phyloP scores from a whole-genome alignment of 495 filamentous ascomycete species.

The Daldinia childiae region DNA sequence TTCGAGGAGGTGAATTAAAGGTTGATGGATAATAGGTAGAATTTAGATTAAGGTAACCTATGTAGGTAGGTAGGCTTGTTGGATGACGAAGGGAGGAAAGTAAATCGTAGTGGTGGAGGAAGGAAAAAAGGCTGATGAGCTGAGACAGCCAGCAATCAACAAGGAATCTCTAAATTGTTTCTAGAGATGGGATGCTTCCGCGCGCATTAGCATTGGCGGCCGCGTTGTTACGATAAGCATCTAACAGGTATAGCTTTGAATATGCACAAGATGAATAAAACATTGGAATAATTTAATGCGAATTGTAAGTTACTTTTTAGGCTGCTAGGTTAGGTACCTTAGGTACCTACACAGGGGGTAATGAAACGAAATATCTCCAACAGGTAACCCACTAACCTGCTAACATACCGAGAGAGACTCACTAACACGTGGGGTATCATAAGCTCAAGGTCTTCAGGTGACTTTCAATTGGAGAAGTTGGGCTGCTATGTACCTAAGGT shows the following conservation, averaged over 20 bases:
- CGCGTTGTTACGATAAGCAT: slow-evolving; percentile 8
- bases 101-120: not conserved
- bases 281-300: not conserved
- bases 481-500: too few relatives aligned
- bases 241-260: not conserved
- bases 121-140: slow-evolving; percentile 3
- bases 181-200: slow-evolving; percentile 15
- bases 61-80: not conserved
- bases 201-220: slow-evolving; percentile 21
- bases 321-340: not conserved
- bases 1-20: not conserved
- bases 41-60: not conserved
- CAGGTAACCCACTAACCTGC: too few relatives aligned
- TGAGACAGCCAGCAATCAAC: slow-evolving; percentile 10
- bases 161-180: slow-evolving; percentile 22
- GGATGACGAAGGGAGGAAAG: not conserved
- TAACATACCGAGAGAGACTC: too few relatives aligned
- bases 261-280: not conserved
- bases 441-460: too few relatives aligned
- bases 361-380: not conserved
- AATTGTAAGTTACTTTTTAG: not conserved
- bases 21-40: not conserved
- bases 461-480: not conserved
- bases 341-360: not conserved
- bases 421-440: not conserved